Evolutionary conservation across 1,284 basidiomycete species (phyloP).

Genomic region (Sanguinoderma infundibulare): DNA sequence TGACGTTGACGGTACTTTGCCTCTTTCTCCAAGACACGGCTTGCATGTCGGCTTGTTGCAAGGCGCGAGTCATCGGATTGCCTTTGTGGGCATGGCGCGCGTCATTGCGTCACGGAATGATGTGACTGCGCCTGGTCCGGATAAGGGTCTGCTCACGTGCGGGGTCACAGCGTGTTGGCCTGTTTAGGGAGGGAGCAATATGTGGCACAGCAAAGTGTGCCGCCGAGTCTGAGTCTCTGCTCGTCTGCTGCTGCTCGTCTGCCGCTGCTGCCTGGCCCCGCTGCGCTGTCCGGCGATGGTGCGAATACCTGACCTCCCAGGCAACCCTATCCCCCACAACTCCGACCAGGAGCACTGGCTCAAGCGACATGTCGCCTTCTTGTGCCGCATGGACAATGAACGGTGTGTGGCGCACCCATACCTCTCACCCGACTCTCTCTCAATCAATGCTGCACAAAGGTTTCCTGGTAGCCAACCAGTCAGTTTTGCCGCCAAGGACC

Average conservation of each 20-base stretch:
- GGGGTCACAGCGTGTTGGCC: background rate
- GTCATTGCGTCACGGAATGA: background rate
- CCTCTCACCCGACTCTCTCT: conserved; percentile 3
- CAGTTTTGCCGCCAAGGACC: conserved; percentile 75
- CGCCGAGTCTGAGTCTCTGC: background rate
- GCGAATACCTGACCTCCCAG: conserved; percentile 69
- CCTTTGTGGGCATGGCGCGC: too few relatives aligned
- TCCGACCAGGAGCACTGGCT: conserved; percentile 69
- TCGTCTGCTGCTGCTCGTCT: background rate
- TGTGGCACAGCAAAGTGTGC: background rate
- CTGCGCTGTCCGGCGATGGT: conserved; percentile 37
- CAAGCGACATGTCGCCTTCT: conserved; percentile 59
- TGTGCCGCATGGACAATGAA: conserved; percentile 67
- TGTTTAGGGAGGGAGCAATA: background rate
- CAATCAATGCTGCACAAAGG: conserved; percentile 35
- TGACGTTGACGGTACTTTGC: too few relatives aligned
- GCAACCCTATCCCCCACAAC: conserved; percentile 53
- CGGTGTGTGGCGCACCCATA: conserved; percentile 44
- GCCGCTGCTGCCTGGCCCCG: background rate
- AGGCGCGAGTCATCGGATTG: too few relatives aligned
- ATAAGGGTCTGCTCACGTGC: background rate
- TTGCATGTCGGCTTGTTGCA: too few relatives aligned
- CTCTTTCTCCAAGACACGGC: too few relatives aligned
- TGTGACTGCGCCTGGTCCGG: background rate
- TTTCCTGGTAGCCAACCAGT: conserved; percentile 96